Evolutionary conservation across 768 basidiomycete species (phyloP).

Genomic region (Calvatia gigantea): DNA sequence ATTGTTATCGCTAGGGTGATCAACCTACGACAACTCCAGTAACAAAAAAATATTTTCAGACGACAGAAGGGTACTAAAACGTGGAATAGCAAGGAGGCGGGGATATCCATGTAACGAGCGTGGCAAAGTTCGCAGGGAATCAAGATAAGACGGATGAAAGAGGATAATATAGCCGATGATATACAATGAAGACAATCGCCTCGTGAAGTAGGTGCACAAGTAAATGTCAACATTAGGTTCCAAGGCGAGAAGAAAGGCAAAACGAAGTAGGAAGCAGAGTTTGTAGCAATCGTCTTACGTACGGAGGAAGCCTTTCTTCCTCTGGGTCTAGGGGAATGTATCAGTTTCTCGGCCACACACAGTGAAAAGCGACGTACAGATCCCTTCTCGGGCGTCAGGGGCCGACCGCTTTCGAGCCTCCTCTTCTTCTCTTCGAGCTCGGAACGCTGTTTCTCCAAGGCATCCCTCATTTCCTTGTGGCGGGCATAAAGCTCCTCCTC

Average conservation of each 20-base stretch:
- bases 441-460: slow-evolving; percentile 90
- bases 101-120: slow-evolving; percentile 61
- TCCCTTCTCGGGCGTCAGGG: slow-evolving; percentile 92
- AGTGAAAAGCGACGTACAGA: slow-evolving; percentile 50
- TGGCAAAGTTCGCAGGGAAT: slow-evolving; percentile 48
- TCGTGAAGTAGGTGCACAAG: slow-evolving; percentile 23
- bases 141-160: slow-evolving; percentile 43
- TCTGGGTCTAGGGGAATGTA: slow-evolving; percentile 41
- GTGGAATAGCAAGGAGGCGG: slow-evolving; percentile 40
- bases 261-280: slow-evolving; percentile 22
- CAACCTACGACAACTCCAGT: slow-evolving; percentile 37
- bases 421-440: slow-evolving; percentile 99
- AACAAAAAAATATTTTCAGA: slow-evolving; percentile 37
- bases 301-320: slow-evolving; percentile 77
- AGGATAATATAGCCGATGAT: slow-evolving; percentile 34
- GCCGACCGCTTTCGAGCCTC: slow-evolving; percentile 90
- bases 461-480: slow-evolving; percentile 99
- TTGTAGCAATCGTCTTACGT: slow-evolving; percentile 40
- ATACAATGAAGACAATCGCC: slow-evolving; percentile 34
- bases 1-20: slow-evolving; percentile 39
- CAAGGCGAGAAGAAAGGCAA: slow-evolving; percentile 21
- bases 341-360: slow-evolving; percentile 16
- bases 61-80: slow-evolving; percentile 45
- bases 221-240: slow-evolving; percentile 26
- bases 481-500: slow-evolving; percentile 99